Base-by-base conservation (phyloP, 345 rosid genomes). In the Corchorus olitorius region DNA sequence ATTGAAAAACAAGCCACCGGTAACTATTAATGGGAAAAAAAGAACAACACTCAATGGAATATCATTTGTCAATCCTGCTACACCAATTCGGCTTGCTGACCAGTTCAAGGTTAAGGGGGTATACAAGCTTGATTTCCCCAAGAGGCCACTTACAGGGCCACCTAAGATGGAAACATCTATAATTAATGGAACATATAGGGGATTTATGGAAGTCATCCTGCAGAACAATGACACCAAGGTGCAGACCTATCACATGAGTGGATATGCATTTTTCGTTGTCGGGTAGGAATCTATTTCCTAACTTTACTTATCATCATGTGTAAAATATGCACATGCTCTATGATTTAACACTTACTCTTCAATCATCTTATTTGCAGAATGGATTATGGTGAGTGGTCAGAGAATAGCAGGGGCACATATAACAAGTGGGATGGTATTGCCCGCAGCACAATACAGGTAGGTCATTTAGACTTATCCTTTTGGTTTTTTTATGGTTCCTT, bases 381-480 rank as follows among this genome's bases (percentile, higher is more conserved):
- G 99, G 99, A 97, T 80, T 94, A 86, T 60, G 99, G 99, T 50
- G 98, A 94, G 72, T 97, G 98, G 99, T 86, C 97, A 13, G 96
- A 97, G 63, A 91, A 88, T 79, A 94, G 99, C 88, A 88, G 98
- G 81, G 98, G 98, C 43, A 94, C 98, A 56, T 97, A 97, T 81
- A 97, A 97, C 77, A 97, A 97, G 83, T 97, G 98, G 98, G 99
- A 94, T 75, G 98, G 98, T 37, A 92, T 97, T 59, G 98, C 99
- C 13, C 97, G 99, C 14, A 61, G 90, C 14, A 93, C 99, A 37
- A 79, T 85, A 81, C 98, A 96, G 97, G 99, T 94, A 76, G 62
- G 78, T 35, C 9, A n/a, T n/a, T 49, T 20, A 34, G 39, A 49
- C 15, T 49, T 63, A 9, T 39, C 10, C 13, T 3, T 48, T 12